Percentiles rank a stretch among this genome's conserved stretches.
Evolutionary conservation across 495 filamentous ascomycete genomes (phyloP).

Genomic region (Ascobolus immersus): DNA sequence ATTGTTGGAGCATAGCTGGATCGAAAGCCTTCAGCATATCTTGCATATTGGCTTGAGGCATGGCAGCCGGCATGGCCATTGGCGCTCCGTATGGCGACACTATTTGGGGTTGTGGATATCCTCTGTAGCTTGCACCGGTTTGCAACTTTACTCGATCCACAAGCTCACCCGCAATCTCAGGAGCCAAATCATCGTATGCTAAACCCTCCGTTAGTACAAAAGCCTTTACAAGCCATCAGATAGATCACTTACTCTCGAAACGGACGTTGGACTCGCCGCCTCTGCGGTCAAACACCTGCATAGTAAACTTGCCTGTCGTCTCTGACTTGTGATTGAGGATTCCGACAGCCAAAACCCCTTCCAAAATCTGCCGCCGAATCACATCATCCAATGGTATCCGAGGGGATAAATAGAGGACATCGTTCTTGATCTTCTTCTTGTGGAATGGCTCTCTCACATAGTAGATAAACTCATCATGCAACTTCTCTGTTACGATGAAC

Average conservation of each 20-base stretch:
- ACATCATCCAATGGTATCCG: slow-evolving; percentile 50
- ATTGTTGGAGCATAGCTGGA: not conserved
- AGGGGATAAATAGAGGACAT: slow-evolving; percentile 53
- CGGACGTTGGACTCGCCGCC: slow-evolving; percentile 40
- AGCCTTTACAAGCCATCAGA: not conserved
- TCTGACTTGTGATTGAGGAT: slow-evolving; percentile 45
- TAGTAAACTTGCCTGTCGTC: slow-evolving; percentile 38
- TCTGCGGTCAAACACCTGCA: slow-evolving; percentile 68
- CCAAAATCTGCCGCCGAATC: slow-evolving; percentile 58
- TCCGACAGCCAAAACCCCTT: slow-evolving; percentile 68
- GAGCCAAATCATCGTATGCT: slow-evolving; percentile 65
- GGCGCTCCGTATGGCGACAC: slow-evolving; percentile 9
- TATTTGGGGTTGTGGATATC: slow-evolving; percentile 18
- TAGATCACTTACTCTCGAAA: slow-evolving; percentile 35
- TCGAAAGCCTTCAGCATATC: not conserved
- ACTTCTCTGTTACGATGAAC: slow-evolving; percentile 52
- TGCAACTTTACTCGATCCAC: slow-evolving; percentile 49
- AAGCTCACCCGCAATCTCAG: slow-evolving; percentile 49
- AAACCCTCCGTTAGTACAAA: slow-evolving; percentile 7
- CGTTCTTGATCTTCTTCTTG: slow-evolving; percentile 40
- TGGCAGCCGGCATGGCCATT: not conserved
- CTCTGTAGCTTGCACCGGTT: slow-evolving; percentile 19
- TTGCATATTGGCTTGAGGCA: not conserved
- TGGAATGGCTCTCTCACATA: slow-evolving; percentile 59
- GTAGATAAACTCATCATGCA: slow-evolving; percentile 55